phyloP scores from a whole-genome alignment of 2,329 filamentous ascomycete genomes.

The Rutstroemia sp. region DNA sequence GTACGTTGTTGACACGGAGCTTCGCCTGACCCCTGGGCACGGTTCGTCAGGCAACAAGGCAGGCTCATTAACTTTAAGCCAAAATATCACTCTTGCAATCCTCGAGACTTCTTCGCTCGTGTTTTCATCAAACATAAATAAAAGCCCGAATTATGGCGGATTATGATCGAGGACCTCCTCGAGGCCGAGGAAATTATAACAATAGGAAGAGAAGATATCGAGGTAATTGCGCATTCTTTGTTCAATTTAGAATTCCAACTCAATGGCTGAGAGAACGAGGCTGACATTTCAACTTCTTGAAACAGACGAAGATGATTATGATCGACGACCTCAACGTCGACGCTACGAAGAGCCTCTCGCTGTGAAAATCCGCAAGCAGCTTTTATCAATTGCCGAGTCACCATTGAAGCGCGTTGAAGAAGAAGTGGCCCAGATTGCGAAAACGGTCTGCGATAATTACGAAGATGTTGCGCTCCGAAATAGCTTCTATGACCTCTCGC shows the following conservation, averaged over 20 bases:
- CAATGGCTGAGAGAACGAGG: slow-evolving; percentile 11
- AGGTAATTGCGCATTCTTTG: slow-evolving; percentile 44
- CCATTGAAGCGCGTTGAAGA: slow-evolving; percentile 72
- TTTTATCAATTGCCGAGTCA: slow-evolving; percentile 75
- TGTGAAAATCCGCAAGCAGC: slow-evolving; percentile 67
- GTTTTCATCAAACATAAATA: not conserved
- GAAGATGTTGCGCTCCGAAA: slow-evolving; percentile 74
- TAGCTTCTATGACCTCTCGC: slow-evolving; percentile 63
- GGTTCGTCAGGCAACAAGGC: not conserved
- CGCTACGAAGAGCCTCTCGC: slow-evolving; percentile 67
- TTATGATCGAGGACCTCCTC: slow-evolving; percentile 33
- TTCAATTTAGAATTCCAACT: not conserved
- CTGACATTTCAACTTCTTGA: slow-evolving; percentile 16
- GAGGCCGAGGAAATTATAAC: slow-evolving; percentile 34
- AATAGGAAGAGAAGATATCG: slow-evolving; percentile 72
- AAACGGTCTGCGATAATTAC: slow-evolving; percentile 71
- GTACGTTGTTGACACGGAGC: not conserved
- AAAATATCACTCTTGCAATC: not conserved
- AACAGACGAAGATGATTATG: slow-evolving; percentile 69
- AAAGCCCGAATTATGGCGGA: slow-evolving; percentile 38
- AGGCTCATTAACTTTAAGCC: not conserved
- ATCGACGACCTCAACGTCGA: slow-evolving; percentile 65
- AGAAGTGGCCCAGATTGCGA: slow-evolving; percentile 67
- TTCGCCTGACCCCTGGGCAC: not conserved
- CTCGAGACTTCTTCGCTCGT: not conserved